Evolutionary conservation across 2,329 filamentous ascomycete genomes (phyloP), one percentile per base, ranked within the genome.

Genomic region (Kalaharituber pfeilii): DNA sequence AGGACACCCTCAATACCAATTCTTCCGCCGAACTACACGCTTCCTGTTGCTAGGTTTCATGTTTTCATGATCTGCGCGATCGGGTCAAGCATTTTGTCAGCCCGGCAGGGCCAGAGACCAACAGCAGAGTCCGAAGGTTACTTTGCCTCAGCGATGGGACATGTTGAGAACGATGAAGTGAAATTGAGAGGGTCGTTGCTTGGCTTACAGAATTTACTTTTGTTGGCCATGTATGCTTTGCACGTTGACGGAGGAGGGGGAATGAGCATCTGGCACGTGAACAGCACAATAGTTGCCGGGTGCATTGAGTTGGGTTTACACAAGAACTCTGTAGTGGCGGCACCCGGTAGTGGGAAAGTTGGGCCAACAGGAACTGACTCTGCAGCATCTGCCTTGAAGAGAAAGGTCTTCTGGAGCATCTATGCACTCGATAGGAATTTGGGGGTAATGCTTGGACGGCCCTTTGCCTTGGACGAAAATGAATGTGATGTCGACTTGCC

Each of bases 241-340:
- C 57, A 56, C 52, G 59, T 62, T 5, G 57, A 60, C 22, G 53
- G 57, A 50, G 50, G 54, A 15, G 53, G 30, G 22, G 63, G 62
- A 1, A 53, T 59, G 18, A 63, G 64, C 42, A 56, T 63, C 3
- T 65, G 63, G 63, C 64, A 62, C 49, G 52, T 65, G 45, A 65
- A 61, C 30, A 58, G 62, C n/a, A 62, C 58, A 36, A 60, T 63
- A 27, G 64, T 65, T 39, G 60, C 63, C 7, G 62, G 56, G 15
- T 65, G 63, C 18, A 51, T 65, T 18, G 63, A 65, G 33, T 56
- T 65, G 26, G 63, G 63, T 15, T 53, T 65, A 4, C 63, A 65
- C 28, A 59, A 62, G 54, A 62, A 63, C 22, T 53, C 56, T 49
- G 50, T 59, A 22, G 58, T 56, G 18, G 29, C 22, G 11, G 51